Percentiles rank a stretch among this genome's conserved stretches.
Evolutionary conservation across 1,284 basidiomycete genomes (phyloP).

Genomic region (Grifola frondosa): DNA sequence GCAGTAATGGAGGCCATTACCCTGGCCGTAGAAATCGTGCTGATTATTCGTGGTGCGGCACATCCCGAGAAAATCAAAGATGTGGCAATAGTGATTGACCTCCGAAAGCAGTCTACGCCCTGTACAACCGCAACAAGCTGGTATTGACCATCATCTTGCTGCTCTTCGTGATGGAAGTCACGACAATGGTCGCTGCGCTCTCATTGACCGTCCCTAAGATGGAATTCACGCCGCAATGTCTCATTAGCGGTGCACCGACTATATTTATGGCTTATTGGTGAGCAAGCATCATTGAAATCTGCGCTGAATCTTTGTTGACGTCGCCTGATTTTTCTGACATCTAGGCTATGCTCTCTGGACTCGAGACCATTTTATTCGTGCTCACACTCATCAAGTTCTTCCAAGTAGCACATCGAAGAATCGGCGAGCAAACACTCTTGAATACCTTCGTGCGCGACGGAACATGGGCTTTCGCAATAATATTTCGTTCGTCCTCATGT

Average conservation of each 20-base stretch:
- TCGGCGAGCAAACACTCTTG: slow-evolving; percentile 4
- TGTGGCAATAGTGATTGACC: too few relatives aligned
- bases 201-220: slow-evolving; percentile 12
- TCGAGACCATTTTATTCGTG: slow-evolving; percentile 12
- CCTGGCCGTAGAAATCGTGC: slow-evolving; percentile 9
- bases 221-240: slow-evolving; percentile 11
- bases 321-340: too few relatives aligned
- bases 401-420: slow-evolving; percentile 13
- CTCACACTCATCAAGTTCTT: slow-evolving; percentile 8
- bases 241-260: slow-evolving; percentile 9
- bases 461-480: slow-evolving; percentile 14
- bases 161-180: slow-evolving; percentile 14
- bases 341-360: slow-evolving; percentile 15
- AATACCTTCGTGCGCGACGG: slow-evolving; percentile 9
- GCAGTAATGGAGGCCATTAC: slow-evolving; percentile 2
- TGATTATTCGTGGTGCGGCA: slow-evolving; percentile 13
- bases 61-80: too few relatives aligned
- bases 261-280: slow-evolving; percentile 16
- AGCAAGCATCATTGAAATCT: too few relatives aligned
- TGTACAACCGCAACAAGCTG: slow-evolving; percentile 15
- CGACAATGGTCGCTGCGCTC: slow-evolving; percentile 15
- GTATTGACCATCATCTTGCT: slow-evolving; percentile 7
- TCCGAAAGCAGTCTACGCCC: slow-evolving; percentile 21
- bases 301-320: too few relatives aligned
- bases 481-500: slow-evolving; percentile 7